Percentiles rank a stretch among this genome's conserved stretches.
Evolutionary conservation across 139 green algal genomes (phyloP).

Genomic region (Pleodorina starrii): DNA sequence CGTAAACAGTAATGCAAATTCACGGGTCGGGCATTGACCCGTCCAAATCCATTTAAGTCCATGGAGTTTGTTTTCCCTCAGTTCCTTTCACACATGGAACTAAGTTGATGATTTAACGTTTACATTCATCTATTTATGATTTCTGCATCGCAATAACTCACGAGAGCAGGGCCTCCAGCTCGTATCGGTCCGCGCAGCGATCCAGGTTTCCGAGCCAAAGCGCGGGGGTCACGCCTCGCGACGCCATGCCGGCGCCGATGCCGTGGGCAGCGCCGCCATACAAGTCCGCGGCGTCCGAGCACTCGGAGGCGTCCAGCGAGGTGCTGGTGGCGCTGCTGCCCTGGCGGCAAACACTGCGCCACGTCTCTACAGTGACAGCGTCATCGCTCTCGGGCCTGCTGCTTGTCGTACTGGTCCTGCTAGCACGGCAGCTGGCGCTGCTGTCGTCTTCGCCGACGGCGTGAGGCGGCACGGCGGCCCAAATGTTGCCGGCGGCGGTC

Average conservation of each 20-base stretch:
- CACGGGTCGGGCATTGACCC: no score
- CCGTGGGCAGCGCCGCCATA: not conserved
- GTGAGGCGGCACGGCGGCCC: not conserved
- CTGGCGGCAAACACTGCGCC: not conserved
- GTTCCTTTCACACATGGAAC: no score
- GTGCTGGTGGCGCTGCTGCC: constrained; percentile 5
- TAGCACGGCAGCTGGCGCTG: not conserved
- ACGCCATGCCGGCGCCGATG: constrained; percentile 1
- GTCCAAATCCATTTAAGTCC: no score
- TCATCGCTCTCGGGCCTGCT: constrained; percentile 29
- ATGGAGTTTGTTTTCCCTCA: no score
- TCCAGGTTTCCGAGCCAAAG: constrained; percentile 89
- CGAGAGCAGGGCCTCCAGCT: constrained; percentile 66
- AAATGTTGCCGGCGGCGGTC: not conserved
- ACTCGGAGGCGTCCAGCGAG: not conserved
- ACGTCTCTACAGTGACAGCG: not conserved
- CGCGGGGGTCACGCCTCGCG: not conserved
- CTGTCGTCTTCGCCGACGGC: not conserved
- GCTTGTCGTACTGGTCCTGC: constrained; percentile 1
- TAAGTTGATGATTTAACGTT: no score
- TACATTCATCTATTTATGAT: no score
- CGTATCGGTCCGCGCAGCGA: constrained; percentile 65
- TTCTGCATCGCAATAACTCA: no score
- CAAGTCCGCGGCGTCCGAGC: not conserved
- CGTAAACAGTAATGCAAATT: no score